Evolutionary conservation across 306 rosid species (phyloP).

Genomic region (Datisca glomerata): DNA sequence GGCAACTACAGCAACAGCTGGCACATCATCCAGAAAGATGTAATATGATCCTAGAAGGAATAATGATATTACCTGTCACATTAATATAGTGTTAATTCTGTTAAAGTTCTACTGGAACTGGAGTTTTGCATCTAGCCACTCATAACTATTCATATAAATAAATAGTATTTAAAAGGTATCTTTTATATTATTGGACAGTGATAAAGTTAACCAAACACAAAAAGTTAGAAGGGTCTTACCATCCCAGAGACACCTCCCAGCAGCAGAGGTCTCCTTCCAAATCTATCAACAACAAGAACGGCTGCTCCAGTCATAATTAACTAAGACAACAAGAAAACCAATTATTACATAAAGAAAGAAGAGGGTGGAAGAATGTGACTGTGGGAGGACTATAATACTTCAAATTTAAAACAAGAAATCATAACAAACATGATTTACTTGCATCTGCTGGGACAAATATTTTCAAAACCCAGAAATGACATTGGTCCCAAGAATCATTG

Average conservation of each 20-base stretch:
- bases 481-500: too few species aligned
- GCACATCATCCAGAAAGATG: constrained; percentile 46
- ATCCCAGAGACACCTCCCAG: constrained; percentile 92
- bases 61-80: constrained; percentile 67
- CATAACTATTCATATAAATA: too few species aligned
- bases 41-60: constrained; percentile 85
- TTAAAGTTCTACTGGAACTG: background rate
- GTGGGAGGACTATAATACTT: too few species aligned
- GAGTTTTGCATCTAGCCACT: background rate
- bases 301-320: constrained; percentile 88
- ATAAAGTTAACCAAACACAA: constrained; percentile 1
- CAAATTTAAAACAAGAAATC: too few species aligned
- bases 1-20: constrained; percentile 65
- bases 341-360: background rate
- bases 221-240: constrained; percentile 32
- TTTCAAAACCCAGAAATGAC: too few species aligned
- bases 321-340: constrained; percentile 24
- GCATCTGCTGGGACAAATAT: too few species aligned
- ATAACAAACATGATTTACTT: too few species aligned
- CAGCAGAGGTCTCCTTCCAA: constrained; percentile 94
- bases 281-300: constrained; percentile 64
- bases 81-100: background rate
- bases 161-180: constrained; percentile 1
- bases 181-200: background rate
- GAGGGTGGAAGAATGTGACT: background rate